Conservation (phyloP, 2,329 filamentous ascomycete species). For the Xylariaceae sp. region DNA sequence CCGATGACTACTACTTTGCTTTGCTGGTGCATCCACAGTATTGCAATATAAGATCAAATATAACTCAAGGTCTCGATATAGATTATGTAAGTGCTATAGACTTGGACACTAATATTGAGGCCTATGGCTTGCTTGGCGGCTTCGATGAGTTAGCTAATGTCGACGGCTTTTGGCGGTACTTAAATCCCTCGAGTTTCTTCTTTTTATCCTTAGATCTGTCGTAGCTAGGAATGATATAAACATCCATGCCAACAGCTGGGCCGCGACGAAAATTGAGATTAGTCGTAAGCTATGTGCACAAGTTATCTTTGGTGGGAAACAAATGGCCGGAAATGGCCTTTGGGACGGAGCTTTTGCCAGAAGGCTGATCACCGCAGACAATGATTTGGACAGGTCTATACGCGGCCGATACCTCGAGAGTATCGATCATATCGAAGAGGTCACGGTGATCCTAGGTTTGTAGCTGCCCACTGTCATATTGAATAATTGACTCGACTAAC, state of each 20-base stretch:
- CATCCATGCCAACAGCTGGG: conserved; percentile 21
- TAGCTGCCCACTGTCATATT: background rate
- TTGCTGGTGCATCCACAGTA: no score
- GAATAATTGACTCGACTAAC: background rate
- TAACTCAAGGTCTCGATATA: no score
- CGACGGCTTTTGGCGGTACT: conserved; percentile 1
- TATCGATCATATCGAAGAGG: conserved; percentile 46
- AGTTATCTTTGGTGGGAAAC: conserved; percentile 61
- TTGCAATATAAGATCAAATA: no score
- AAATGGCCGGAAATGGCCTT: conserved; percentile 63
- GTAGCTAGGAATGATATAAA: conserved; percentile 43
- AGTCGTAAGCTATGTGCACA: conserved; percentile 68
- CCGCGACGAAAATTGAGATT: conserved; percentile 51
- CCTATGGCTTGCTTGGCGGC: conserved; percentile 41
- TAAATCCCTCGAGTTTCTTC: conserved; percentile 24
- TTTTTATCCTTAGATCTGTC: conserved; percentile 38
- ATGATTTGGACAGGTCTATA: conserved; percentile 48
- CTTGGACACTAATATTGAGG: conserved; percentile 17
- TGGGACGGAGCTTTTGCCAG: conserved; percentile 62
- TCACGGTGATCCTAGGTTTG: conserved; percentile 25
- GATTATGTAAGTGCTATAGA: no score
- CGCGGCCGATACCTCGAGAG: conserved; percentile 43
- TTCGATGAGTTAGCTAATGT: conserved; percentile 43
- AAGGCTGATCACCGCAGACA: conserved; percentile 60
- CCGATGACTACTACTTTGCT: no score